A percentile compares a stretch with the other conserved stretches of the same genome.
phyloP scores from a whole-genome alignment of 169 alveolate genomes.

The Perkinsus chesapeaki region DNA sequence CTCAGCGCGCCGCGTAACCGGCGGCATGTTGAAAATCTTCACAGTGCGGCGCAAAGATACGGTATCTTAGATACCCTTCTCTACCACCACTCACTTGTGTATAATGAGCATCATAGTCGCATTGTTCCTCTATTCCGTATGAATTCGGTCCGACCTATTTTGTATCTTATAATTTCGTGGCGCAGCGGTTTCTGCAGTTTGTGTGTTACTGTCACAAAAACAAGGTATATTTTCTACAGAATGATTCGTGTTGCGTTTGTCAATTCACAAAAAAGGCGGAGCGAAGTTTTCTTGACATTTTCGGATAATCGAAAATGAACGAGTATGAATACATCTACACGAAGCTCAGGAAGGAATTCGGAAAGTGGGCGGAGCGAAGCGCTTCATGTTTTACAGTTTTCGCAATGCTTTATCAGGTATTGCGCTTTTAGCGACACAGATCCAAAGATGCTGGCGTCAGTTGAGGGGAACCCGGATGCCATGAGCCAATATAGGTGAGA shows the following conservation, averaged over 20 bases:
- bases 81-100: too few species aligned
- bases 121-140: too few species aligned
- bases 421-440: slow-evolving; percentile 31
- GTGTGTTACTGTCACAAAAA: background rate
- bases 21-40: slow-evolving; percentile 1
- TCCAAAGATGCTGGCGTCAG: slow-evolving; percentile 24
- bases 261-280: background rate
- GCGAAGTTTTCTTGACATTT: background rate
- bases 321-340: slow-evolving; percentile 39
- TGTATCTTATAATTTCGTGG: background rate
- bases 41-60: background rate
- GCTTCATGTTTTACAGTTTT: background rate
- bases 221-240: background rate
- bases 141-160: too few species aligned
- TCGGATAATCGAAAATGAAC: slow-evolving; percentile 17
- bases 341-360: slow-evolving; percentile 45
- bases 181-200: background rate
- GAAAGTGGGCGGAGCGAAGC: slow-evolving; percentile 12
- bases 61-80: too few species aligned
- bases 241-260: background rate
- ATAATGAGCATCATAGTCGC: too few species aligned
- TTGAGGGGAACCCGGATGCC: slow-evolving; percentile 28
- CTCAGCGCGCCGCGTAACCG: too few species aligned
- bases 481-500: slow-evolving; percentile 1
- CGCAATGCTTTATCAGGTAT: background rate